Percentiles rank a stretch among this genome's conserved stretches.
phyloP scores from a whole-genome alignment of 164 flowering plant species.

The Macadamia integrifolia region DNA sequence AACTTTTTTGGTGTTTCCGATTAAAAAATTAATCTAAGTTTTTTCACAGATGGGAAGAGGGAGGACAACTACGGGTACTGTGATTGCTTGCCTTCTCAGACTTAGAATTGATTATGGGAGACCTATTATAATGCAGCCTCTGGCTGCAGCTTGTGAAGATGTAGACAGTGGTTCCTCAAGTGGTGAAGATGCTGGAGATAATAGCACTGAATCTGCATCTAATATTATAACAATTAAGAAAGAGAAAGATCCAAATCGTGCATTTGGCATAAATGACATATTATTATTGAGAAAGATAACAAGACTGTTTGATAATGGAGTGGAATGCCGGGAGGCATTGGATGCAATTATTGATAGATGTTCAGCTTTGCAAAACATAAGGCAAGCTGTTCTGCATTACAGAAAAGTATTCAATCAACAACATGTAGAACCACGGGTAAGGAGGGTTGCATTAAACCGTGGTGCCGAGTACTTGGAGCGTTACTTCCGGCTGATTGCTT shows the following conservation, averaged over 20 bases:
- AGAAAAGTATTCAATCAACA: conserved; percentile 88
- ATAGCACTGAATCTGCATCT: conserved; percentile 19
- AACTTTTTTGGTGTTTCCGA: no score
- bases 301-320: conserved; percentile 83
- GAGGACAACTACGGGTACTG: conserved; percentile 94
- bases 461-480: conserved; percentile 97
- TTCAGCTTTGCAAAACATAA: conserved; percentile 91
- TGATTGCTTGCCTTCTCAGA: conserved; percentile 91
- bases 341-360: conserved; percentile 94
- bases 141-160: conserved; percentile 37
- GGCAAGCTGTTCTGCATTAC: conserved; percentile 85
- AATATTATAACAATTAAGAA: conserved; percentile 17
- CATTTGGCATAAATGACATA: conserved; percentile 90
- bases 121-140: conserved; percentile 52
- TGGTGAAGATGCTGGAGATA: conserved; percentile 58
- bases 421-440: conserved; percentile 77
- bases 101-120: conserved; percentile 77
- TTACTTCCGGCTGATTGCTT: conserved; percentile 87
- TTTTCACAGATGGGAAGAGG: conserved; percentile 84
- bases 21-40: no score
- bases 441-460: conserved; percentile 88
- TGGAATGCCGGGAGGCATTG: conserved; percentile 74
- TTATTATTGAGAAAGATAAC: conserved; percentile 79
- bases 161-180: conserved; percentile 51
- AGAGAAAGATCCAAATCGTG: conserved; percentile 36